Evolutionary conservation across 192 early-diverging fungal genomes (phyloP).

Genomic region (Chytriomyces sp.): DNA sequence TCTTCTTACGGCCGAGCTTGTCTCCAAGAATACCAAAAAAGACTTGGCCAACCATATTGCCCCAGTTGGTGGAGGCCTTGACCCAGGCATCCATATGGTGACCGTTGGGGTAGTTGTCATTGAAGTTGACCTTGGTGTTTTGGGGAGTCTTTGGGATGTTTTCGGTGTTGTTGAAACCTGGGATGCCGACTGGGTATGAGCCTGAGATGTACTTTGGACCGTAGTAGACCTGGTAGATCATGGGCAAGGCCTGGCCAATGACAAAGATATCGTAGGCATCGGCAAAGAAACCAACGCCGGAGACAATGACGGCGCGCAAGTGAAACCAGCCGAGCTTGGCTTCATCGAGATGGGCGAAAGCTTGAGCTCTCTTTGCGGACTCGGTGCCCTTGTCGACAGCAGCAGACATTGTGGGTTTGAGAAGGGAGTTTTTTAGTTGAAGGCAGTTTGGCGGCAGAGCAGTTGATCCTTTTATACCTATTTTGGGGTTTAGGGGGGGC

Average conservation of each 20-base stretch:
- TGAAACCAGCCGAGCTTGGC: conserved; percentile 55
- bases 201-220: conserved; percentile 31
- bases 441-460: neutral
- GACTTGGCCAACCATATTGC: conserved; percentile 92
- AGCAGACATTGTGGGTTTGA: neutral
- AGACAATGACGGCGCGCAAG: conserved; percentile 53
- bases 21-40: conserved; percentile 87
- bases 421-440: neutral
- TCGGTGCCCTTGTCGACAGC: neutral
- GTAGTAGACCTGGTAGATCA: conserved; percentile 62
- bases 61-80: conserved; percentile 86
- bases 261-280: conserved; percentile 90
- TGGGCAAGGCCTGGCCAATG: conserved; percentile 87
- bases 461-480: no score
- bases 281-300: conserved; percentile 47
- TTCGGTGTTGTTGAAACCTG: conserved; percentile 2
- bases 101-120: conserved; percentile 26
- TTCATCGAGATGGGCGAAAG: conserved; percentile 50
- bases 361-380: conserved; percentile 4
- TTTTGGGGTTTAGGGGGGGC: no score
- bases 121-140: conserved; percentile 33
- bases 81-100: conserved; percentile 73
- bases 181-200: neutral
- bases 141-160: conserved; percentile 33
- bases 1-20: conserved; percentile 83